Evolutionary conservation across 2,329 filamentous ascomycete species (phyloP).

Genomic region (Fusarium foetens): DNA sequence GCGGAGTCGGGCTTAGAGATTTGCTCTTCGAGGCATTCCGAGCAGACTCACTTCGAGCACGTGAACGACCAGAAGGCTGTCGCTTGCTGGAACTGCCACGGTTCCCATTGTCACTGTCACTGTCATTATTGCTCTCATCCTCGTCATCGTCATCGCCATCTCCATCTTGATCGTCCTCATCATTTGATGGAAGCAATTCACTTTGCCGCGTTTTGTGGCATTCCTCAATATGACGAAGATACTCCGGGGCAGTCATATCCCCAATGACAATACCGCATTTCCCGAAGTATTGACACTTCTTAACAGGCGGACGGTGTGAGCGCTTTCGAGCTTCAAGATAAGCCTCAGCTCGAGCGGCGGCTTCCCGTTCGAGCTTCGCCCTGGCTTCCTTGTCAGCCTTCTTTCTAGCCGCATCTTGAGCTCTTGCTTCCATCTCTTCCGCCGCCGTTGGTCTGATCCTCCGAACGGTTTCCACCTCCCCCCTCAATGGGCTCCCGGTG

Average conservation of each 20-base stretch:
- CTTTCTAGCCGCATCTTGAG: neutral
- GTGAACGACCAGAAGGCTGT: neutral
- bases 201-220: conserved; percentile 7
- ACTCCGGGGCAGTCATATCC: conserved; percentile 18
- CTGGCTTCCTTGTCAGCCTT: neutral
- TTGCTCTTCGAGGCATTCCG: neutral
- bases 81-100: neutral
- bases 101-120: no score
- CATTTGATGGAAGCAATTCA: neutral
- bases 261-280: conserved; percentile 18
- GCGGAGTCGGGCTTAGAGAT: neutral
- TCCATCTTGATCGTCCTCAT: neutral
- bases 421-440: neutral
- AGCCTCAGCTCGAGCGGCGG: neutral
- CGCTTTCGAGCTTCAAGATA: neutral
- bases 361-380: neutral
- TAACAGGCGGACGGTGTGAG: neutral
- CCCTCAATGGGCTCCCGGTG: neutral
- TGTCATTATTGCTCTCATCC: neutral
- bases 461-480: neutral
- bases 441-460: neutral
- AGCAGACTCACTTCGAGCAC: neutral
- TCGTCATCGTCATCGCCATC: neutral
- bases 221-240: conserved; percentile 2
- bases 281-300: conserved; percentile 25